Percentiles rank a stretch among this genome's conserved stretches.
Evolutionary conservation across 1,284 basidiomycete species (phyloP).

Genomic region (Tilletia walkeri): DNA sequence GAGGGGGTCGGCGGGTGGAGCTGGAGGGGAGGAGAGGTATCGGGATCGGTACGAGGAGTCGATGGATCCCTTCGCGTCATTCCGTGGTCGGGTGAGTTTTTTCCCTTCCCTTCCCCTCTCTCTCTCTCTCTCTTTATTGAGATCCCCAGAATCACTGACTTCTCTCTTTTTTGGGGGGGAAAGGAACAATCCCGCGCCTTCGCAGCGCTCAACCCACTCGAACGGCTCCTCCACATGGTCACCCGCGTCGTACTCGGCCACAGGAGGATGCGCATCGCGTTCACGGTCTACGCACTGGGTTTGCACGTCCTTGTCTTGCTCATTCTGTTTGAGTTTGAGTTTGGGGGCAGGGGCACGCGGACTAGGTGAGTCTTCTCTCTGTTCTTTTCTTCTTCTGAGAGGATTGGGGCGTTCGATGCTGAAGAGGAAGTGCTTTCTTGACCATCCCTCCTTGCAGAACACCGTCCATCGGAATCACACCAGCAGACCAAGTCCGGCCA

Average conservation of each 20-base stretch:
- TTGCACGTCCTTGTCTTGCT: slow-evolving; percentile 77
- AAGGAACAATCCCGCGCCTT: slow-evolving; percentile 91
- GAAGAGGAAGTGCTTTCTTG: too few species aligned
- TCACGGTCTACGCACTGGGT: slow-evolving; percentile 75
- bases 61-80: slow-evolving; percentile 96
- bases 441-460: too few species aligned
- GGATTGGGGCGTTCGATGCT: not conserved
- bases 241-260: slow-evolving; percentile 84
- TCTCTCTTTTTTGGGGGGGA: slow-evolving; percentile 17
- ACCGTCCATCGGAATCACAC: too few species aligned
- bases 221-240: slow-evolving; percentile 79
- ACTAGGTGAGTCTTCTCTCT: not conserved
- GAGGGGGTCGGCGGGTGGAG: slow-evolving; percentile 25
- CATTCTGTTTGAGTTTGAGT: slow-evolving; percentile 57
- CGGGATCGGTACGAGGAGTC: slow-evolving; percentile 87
- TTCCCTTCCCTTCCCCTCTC: slow-evolving; percentile 16
- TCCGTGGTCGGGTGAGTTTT: slow-evolving; percentile 78
- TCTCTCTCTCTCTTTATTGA: too few species aligned
- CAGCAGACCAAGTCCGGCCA: too few species aligned
- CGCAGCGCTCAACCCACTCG: slow-evolving; percentile 84
- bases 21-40: slow-evolving; percentile 67
- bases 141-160: too few species aligned
- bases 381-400: too few species aligned
- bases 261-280: slow-evolving; percentile 66
- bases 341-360: not conserved